A percentile compares a stretch with the other conserved stretches of the same genome.
Evolutionary conservation across 2,329 filamentous ascomycete species (phyloP).

Genomic region (Pseudovirgaria hyperparasitica): DNA sequence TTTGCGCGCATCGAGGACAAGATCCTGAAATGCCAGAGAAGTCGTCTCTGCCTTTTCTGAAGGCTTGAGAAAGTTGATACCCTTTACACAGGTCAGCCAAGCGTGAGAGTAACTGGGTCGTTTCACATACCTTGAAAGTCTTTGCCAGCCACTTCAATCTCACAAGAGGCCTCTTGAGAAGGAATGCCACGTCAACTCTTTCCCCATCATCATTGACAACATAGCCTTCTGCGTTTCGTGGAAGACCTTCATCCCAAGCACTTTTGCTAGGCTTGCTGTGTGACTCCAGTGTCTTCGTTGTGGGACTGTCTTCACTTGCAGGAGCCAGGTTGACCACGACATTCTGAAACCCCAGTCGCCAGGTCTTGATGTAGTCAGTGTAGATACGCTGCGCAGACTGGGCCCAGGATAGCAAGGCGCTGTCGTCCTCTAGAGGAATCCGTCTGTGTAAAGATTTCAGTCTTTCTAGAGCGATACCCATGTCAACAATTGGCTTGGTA

Average conservation of each 20-base stretch:
- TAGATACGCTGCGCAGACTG: slow-evolving; percentile 68
- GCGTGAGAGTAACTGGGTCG: neutral
- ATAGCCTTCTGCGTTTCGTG: slow-evolving; percentile 47
- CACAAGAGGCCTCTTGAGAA: slow-evolving; percentile 79
- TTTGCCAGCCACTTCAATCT: slow-evolving; percentile 80
- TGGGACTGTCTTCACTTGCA: slow-evolving; percentile 47
- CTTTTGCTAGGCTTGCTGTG: slow-evolving; percentile 33
- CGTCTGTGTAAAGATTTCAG: slow-evolving; percentile 68
- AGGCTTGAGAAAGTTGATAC: slow-evolving; percentile 43
- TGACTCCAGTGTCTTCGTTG: too few species aligned
- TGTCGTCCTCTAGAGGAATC: slow-evolving; percentile 61
- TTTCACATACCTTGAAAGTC: slow-evolving; percentile 52
- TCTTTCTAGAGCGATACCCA: slow-evolving; percentile 83
- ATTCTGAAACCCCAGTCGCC: slow-evolving; percentile 89
- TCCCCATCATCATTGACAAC: slow-evolving; percentile 64
- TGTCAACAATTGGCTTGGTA: slow-evolving; percentile 80
- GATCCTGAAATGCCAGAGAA: slow-evolving; percentile 50
- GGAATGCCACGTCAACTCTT: slow-evolving; percentile 83
- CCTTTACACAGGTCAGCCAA: slow-evolving; percentile 28
- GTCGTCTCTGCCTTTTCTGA: slow-evolving; percentile 47
- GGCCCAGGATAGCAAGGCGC: slow-evolving; percentile 69
- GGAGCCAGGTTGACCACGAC: slow-evolving; percentile 87
- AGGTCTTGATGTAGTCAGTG: slow-evolving; percentile 70
- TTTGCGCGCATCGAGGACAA: slow-evolving; percentile 66
- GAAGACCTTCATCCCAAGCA: slow-evolving; percentile 40